Base-by-base conservation (phyloP, 192 early-diverging fungal genomes). In the Allomyces javanicus region DNA sequence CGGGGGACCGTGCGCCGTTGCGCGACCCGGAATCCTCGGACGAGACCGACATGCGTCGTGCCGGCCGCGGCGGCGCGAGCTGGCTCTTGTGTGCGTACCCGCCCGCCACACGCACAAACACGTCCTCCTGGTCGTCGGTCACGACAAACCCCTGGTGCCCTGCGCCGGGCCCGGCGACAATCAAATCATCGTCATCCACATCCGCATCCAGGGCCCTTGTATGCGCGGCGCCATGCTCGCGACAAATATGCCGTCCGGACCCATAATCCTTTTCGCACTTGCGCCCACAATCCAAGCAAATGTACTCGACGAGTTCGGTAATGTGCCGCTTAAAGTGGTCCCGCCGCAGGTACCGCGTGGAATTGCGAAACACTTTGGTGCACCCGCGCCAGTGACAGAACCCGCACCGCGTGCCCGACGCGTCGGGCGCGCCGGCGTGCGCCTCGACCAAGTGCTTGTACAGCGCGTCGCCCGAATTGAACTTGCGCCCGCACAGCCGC, bases 301-400 rank as follows among this genome's bases (percentile, higher is more conserved):
- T n/a, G 50, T 58, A 58, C 21, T 58, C 50, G 50, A 58, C 50
- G 50, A 58, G 50, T n/a, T 58, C 50, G 50, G 50, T 58, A 58
- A 58, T 58, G 50, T 58, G 50, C 17, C 21, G 50, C 50, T 58
- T 58, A 12, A 58, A 58, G 6, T 58, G 50, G 50, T 58, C 50
- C 17, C 50, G 7, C 2, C 50, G 50, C 17, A 58, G 50, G 50
- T 58, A 58, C 50, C 21, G 12, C 17, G 50, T 21, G 4, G 12
- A 14, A 12, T 58, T 58, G 50, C 50, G 50, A 6, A 58, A 58
- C 50, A 58, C 50, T n/a, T 58, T 58, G 50, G 21, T 58, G 50
- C 50, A 58, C 21, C 50, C 50, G 50, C 50, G 50, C 50, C 50
- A 58, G 50, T 58, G 50, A n/a, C 50, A 58, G 17, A 21, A n/a